Conservation (phyloP, 331 rosid species). For the Quercus tomentella region DNA sequence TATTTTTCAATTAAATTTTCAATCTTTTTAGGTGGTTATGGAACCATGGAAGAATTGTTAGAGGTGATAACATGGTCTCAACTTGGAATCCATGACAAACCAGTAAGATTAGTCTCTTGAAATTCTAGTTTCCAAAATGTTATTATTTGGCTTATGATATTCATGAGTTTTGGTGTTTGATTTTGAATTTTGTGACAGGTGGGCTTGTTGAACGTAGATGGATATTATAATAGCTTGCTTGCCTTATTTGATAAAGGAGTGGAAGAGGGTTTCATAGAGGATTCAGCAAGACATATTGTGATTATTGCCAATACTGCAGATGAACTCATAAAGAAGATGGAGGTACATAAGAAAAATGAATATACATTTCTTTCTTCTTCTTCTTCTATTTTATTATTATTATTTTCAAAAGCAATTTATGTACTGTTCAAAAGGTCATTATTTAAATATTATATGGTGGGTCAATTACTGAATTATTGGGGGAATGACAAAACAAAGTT, state of each 20-base stretch:
- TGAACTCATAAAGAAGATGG: slow-evolving; percentile 58
- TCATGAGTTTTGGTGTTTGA: not conserved
- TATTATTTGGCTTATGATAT: not conserved
- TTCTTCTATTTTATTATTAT: not conserved
- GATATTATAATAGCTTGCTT: slow-evolving; percentile 57
- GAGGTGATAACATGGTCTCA: slow-evolving; percentile 73
- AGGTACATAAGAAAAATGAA: slow-evolving; percentile 30
- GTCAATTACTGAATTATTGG: slow-evolving; percentile 25
- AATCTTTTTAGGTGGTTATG: slow-evolving; percentile 55
- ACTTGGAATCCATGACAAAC: slow-evolving; percentile 65
- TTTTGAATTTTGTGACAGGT: slow-evolving; percentile 32
- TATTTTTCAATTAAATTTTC: not conserved
- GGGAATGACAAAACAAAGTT: slow-evolving; percentile 14
- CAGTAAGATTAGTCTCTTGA: slow-evolving; percentile 31
- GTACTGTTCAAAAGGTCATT: not conserved
- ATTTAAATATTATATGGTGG: not conserved
- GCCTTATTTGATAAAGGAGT: slow-evolving; percentile 67
- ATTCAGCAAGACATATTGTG: slow-evolving; percentile 56
- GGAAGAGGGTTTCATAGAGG: slow-evolving; percentile 63
- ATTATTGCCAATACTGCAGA: slow-evolving; percentile 50
- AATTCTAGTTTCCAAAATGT: not conserved
- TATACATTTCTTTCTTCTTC: not conserved
- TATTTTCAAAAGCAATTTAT: not conserved
- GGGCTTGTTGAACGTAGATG: slow-evolving; percentile 66
- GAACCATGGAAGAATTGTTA: slow-evolving; percentile 68